A percentile compares a stretch with the other conserved stretches of the same genome.
Evolutionary conservation across 2,329 filamentous ascomycete species (phyloP).

Genomic region (Fusarium sp.): DNA sequence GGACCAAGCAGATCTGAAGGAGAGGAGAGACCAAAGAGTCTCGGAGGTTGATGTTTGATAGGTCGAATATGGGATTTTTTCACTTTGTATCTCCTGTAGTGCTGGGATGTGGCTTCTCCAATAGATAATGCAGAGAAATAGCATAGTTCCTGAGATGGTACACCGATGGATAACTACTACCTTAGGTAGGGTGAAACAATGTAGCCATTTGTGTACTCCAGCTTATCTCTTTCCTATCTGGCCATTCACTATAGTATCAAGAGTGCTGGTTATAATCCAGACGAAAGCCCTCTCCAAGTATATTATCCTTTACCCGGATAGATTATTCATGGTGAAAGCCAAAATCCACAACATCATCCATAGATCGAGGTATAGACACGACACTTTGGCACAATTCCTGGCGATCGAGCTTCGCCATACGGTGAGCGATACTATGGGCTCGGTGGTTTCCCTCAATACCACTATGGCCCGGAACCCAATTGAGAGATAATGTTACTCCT

Average conservation of each 20-base stretch:
- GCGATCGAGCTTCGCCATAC: not conserved
- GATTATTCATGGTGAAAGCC: not conserved
- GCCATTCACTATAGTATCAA: not conserved
- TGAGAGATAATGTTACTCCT: not conserved
- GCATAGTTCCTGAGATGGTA: not conserved
- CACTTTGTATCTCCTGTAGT: not conserved
- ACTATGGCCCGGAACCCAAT: not conserved
- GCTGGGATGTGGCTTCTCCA: not conserved
- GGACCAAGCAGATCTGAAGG: not conserved
- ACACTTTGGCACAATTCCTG: not conserved
- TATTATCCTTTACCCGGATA: not conserved
- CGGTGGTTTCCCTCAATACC: not conserved
- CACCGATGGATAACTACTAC: not conserved
- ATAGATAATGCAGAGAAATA: not conserved
- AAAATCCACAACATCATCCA: not conserved
- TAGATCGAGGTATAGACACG: not conserved
- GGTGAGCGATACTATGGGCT: not conserved
- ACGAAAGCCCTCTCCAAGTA: not conserved
- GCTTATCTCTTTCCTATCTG: not conserved
- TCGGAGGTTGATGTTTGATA: slow-evolving; percentile 15
- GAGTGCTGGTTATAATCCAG: not conserved
- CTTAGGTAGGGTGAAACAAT: no score
- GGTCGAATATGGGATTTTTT: not conserved
- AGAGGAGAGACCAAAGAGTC: slow-evolving; percentile 1
- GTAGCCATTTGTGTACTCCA: not conserved